Conservation (phyloP, 495 filamentous ascomycete species). For the Geoglossum glabrum region DNA sequence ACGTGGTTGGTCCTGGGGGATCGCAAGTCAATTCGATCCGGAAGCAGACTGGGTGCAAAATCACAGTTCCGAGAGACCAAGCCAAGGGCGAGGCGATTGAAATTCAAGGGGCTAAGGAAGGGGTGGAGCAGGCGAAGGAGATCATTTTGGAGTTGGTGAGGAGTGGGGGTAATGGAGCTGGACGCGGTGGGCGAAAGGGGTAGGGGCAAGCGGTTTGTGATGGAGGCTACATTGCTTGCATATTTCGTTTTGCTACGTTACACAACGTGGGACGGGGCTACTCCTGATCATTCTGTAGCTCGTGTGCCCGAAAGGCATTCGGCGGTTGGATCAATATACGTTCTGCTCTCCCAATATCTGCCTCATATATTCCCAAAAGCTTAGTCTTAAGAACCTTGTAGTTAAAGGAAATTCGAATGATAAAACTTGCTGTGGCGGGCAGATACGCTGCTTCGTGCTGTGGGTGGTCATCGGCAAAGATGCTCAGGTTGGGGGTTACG, state of each 20-base stretch:
- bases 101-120: slow-evolving; percentile 56
- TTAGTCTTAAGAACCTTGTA: not conserved
- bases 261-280: not conserved
- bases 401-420: not conserved
- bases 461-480: too few relatives aligned
- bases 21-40: slow-evolving; percentile 82
- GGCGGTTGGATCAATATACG: not conserved
- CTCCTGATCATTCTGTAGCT: not conserved
- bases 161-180: slow-evolving; percentile 16
- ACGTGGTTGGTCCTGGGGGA: slow-evolving; percentile 75
- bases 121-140: slow-evolving; percentile 71
- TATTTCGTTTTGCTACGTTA: not conserved
- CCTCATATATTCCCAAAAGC: not conserved
- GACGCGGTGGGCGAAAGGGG: not conserved
- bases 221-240: not conserved
- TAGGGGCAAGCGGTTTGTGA: not conserved
- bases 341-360: not conserved
- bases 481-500: too few relatives aligned
- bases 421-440: not conserved
- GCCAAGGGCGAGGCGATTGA: slow-evolving; percentile 68
- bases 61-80: slow-evolving; percentile 74
- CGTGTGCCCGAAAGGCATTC: not conserved
- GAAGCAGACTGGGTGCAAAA: slow-evolving; percentile 75
- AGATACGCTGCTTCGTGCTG: too few relatives aligned
- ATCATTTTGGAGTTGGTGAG: slow-evolving; percentile 67